These are phyloP conservation scores for Pyricularia grisea DNA, from an alignment of 2,329 filamentous ascomycete genomes.

Conservation along the genomic window DNA sequence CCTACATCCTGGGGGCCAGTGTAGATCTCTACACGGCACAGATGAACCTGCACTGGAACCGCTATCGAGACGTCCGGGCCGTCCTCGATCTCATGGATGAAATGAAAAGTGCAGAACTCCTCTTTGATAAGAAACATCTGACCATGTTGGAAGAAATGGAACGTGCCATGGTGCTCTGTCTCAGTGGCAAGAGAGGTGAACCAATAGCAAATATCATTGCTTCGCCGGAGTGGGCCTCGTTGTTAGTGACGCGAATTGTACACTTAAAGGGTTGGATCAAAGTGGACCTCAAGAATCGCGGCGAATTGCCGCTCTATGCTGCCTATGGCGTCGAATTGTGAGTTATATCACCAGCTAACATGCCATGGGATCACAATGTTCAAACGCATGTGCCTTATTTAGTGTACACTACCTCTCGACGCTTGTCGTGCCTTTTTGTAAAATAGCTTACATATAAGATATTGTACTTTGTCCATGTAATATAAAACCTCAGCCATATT, in stretches of 20 bases:
- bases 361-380: too few species aligned
- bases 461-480: too few species aligned
- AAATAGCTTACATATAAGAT: too few species aligned
- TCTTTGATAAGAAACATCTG: constrained; percentile 33
- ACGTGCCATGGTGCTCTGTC: not conserved
- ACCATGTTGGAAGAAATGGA: not conserved
- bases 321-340: too few species aligned
- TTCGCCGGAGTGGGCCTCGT: not conserved
- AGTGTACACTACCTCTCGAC: too few species aligned
- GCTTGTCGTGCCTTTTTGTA: too few species aligned
- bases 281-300: not conserved
- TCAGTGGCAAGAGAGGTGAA: not conserved
- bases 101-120: constrained; percentile 55
- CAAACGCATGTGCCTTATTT: too few species aligned
- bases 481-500: too few species aligned
- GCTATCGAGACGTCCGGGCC: constrained; percentile 45
- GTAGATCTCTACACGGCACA: constrained; percentile 62
- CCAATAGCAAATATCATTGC: not conserved
- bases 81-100: constrained; percentile 51
- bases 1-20: constrained; percentile 62
- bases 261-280: not conserved
- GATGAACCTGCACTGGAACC: constrained; percentile 50
- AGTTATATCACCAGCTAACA: too few species aligned
- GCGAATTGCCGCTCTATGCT: not conserved
- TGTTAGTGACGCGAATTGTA: not conserved